Evolutionary conservation across 768 basidiomycete genomes (phyloP).

Genomic region (Royoungia palumana): DNA sequence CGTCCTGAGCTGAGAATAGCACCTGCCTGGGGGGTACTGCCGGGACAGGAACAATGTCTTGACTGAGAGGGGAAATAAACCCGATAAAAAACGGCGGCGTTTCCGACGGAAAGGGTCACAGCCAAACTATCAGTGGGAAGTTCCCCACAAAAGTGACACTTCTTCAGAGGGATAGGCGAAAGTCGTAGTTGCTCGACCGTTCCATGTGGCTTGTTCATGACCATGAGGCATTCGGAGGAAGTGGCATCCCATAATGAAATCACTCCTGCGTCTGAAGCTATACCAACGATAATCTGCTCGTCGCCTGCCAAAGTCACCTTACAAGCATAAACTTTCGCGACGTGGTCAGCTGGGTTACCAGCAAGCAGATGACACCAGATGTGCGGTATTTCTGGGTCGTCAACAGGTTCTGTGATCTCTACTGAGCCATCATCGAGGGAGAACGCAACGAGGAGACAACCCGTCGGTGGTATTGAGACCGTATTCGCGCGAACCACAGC

Average conservation of each 20-base stretch:
- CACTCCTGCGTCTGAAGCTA: conserved; percentile 61
- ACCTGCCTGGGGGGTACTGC: conserved; percentile 43
- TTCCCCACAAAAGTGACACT: conserved; percentile 71
- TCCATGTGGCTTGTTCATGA: conserved; percentile 60
- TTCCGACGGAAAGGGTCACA: conserved; percentile 62
- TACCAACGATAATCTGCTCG: conserved; percentile 52
- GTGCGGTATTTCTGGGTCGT: conserved; percentile 39
- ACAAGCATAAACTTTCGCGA: conserved; percentile 53
- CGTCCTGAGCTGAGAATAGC: conserved; percentile 47
- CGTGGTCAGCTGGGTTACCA: conserved; percentile 55
- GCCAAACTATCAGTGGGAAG: conserved; percentile 62
- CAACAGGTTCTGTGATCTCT: conserved; percentile 55
- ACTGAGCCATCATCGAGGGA: conserved; percentile 63
- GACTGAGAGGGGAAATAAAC: conserved; percentile 53
- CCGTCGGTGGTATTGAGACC: conserved; percentile 45
- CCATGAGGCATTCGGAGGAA: conserved; percentile 60
- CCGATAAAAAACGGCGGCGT: conserved; percentile 63
- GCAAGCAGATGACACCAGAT: conserved; percentile 51
- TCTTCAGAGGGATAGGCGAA: conserved; percentile 48
- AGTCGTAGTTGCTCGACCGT: conserved; percentile 59
- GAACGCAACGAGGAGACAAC: conserved; percentile 53
- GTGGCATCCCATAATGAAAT: conserved; percentile 74
- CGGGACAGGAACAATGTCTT: conserved; percentile 66
- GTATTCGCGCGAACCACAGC: conserved; percentile 48
- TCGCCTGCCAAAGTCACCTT: conserved; percentile 48